Evolutionary conservation across 2,329 filamentous ascomycete species (phyloP).

Genomic region (Cordyceps militaris): DNA sequence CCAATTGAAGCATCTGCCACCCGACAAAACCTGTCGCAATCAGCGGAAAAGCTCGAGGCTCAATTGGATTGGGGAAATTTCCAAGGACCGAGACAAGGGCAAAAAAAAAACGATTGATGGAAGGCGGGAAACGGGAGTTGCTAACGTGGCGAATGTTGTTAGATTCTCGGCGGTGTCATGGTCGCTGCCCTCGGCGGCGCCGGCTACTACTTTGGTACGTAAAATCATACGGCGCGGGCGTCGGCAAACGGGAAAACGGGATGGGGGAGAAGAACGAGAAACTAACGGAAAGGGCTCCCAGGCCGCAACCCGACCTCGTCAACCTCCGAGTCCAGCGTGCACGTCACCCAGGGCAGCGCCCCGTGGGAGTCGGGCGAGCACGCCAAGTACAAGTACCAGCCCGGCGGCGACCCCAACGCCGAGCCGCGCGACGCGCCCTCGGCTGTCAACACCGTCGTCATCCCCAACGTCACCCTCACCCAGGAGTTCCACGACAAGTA

Average conservation of each 20-base stretch:
- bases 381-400: slow-evolving; percentile 72
- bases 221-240: no score
- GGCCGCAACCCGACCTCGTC: slow-evolving; percentile 78
- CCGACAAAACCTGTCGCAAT: neutral
- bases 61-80: neutral
- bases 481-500: slow-evolving; percentile 92
- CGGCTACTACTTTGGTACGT: slow-evolving; percentile 78
- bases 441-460: slow-evolving; percentile 88
- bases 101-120: neutral
- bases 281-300: slow-evolving; percentile 23
- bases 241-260: neutral
- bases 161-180: slow-evolving; percentile 93
- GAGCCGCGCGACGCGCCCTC: slow-evolving; percentile 84
- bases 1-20: neutral
- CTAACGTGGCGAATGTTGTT: slow-evolving; percentile 32
- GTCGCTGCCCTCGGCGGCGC: slow-evolving; percentile 78
- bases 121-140: neutral
- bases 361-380: slow-evolving; percentile 74
- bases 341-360: slow-evolving; percentile 70
- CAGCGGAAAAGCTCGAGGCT: neutral
- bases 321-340: slow-evolving; percentile 72
- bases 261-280: neutral
- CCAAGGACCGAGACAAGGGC: no score
- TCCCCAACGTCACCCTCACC: slow-evolving; percentile 88
- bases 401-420: slow-evolving; percentile 71